Evolutionary conservation across 371 early-diverging fungal genomes (phyloP).

Genomic region (Zancudomyces culisetae): DNA sequence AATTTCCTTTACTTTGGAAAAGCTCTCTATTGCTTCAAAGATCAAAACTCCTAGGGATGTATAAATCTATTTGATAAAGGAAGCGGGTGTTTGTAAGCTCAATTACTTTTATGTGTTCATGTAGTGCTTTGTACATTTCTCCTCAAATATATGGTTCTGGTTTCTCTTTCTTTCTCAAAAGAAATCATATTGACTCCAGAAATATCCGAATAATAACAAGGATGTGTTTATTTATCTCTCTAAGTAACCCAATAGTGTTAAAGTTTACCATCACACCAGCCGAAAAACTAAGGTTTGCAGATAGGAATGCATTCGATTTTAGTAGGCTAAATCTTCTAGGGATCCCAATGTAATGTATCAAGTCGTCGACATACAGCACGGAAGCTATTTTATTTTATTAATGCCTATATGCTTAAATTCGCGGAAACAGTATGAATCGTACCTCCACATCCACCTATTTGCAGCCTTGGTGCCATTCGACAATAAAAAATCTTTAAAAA

Average conservation of each 20-base stretch:
- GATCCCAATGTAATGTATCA: not conserved
- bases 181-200: too few relatives aligned
- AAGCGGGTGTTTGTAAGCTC: not conserved
- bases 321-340: conserved; percentile 2
- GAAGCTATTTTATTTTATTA: not conserved
- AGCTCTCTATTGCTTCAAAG: conserved; percentile 12
- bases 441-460: not conserved
- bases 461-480: not conserved
- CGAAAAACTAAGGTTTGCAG: not conserved
- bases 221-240: not conserved
- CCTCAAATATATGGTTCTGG: too few relatives aligned
- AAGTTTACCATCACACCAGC: not conserved
- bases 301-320: not conserved
- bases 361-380: conserved; percentile 1
- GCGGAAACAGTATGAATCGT: not conserved
- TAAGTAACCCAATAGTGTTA: not conserved
- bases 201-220: not conserved
- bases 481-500: not conserved
- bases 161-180: too few relatives aligned
- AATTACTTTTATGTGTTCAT: not conserved
- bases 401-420: not conserved
- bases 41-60: not conserved
- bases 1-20: conserved; percentile 4
- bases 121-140: not conserved
- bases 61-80: not conserved